Conservation (phyloP, 108 stramenopile species). For the Cyclotella distinguenda region DNA sequence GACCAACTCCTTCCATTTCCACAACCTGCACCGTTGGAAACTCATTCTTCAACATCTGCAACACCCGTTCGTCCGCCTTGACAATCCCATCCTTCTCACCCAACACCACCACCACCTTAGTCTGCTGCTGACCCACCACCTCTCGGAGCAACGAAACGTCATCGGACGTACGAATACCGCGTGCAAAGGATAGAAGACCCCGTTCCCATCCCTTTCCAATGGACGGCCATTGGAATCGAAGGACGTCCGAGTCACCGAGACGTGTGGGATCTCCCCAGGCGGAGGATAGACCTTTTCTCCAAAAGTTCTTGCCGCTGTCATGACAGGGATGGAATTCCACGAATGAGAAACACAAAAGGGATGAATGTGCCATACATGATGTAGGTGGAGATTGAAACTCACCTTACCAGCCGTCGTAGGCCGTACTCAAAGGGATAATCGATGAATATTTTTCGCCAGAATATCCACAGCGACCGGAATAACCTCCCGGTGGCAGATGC, state of each 20-base stretch:
- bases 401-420: slow-evolving; percentile 66
- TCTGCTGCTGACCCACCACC: slow-evolving; percentile 47
- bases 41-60: slow-evolving; percentile 20
- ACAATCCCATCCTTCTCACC: slow-evolving; percentile 63
- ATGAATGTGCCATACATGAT: neutral
- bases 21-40: slow-evolving; percentile 34
- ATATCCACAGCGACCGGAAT: slow-evolving; percentile 10
- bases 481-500: neutral
- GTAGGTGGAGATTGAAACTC: too few species aligned
- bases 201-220: slow-evolving; percentile 80
- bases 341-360: neutral
- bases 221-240: slow-evolving; percentile 83
- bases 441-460: slow-evolving; percentile 34
- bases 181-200: slow-evolving; percentile 65
- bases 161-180: slow-evolving; percentile 24
- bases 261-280: slow-evolving; percentile 66
- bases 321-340: neutral
- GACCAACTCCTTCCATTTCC: slow-evolving; percentile 69
- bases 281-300: slow-evolving; percentile 56
- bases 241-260: slow-evolving; percentile 64
- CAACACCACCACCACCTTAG: slow-evolving; percentile 54
- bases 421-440: slow-evolving; percentile 48
- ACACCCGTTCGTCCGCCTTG: slow-evolving; percentile 13
- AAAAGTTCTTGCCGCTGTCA: slow-evolving; percentile 41
- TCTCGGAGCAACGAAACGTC: slow-evolving; percentile 45